Conservation (phyloP, 2,329 filamentous ascomycete genomes). For the Eutypella sp. region DNA sequence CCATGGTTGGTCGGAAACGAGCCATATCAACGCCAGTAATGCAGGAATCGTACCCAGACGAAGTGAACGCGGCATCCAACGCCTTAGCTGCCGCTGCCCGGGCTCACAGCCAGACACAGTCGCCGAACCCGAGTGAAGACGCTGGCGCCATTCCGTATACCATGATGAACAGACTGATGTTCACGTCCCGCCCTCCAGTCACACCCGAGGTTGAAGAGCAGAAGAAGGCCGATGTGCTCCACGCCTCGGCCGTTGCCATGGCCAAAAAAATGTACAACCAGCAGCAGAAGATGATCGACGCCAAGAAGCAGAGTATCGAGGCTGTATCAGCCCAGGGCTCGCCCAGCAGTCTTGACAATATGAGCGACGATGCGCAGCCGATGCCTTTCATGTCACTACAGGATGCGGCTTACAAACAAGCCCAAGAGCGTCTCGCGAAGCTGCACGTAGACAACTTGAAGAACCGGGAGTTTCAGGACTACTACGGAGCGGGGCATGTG, state of each 20-base stretch:
- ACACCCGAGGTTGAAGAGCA: conserved; percentile 69
- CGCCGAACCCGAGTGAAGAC: conserved; percentile 47
- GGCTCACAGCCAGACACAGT: conserved; percentile 51
- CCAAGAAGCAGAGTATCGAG: conserved; percentile 35
- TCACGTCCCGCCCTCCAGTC: conserved; percentile 69
- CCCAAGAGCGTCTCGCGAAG: conserved; percentile 75
- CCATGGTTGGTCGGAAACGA: conserved; percentile 61
- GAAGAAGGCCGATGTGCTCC: conserved; percentile 65
- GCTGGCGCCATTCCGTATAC: conserved; percentile 63
- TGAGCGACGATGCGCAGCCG: conserved; percentile 40
- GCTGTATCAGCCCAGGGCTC: conserved; percentile 25
- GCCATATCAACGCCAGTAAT: conserved; percentile 57
- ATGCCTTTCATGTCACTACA: conserved; percentile 64
- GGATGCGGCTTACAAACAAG: conserved; percentile 80
- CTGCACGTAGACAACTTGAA: conserved; percentile 67
- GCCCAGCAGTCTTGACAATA: conserved; percentile 25
- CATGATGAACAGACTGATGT: conserved; percentile 70
- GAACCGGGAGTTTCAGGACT: conserved; percentile 62
- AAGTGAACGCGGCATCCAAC: conserved; percentile 57
- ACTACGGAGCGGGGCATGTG: conserved; percentile 56
- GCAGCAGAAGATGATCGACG: conserved; percentile 58
- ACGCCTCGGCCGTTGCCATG: conserved; percentile 83
- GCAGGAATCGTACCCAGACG: conserved; percentile 47
- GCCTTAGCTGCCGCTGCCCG: conserved; percentile 69
- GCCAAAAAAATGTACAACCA: conserved; percentile 77